Base-by-base conservation (phyloP, 805 yeast species). In the Ogataea chonburiensis region DNA sequence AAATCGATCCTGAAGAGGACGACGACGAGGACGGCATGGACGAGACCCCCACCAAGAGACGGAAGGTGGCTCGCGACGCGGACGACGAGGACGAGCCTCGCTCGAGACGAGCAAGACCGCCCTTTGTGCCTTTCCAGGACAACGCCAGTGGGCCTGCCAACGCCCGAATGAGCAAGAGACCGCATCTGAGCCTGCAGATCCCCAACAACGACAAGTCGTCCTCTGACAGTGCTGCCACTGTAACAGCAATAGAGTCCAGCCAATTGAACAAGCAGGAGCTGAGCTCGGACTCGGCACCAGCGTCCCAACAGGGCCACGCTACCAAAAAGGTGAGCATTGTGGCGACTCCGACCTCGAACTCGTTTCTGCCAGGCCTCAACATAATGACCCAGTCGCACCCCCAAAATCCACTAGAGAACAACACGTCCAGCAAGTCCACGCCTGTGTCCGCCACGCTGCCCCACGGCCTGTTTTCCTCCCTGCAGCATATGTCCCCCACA, bases 171-270 rank as follows among this genome's bases (percentile, higher is more conserved):
- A 39, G 45, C n/a, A 48, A 61, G 31, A 59, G 87, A 41, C 87
- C 87, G 1, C 69, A 79, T 1, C 59, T 81, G 28, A 59, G 85
- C 38, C 80, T 81, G 8, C 78, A 77, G 47, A 81, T 81, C n/a
- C 87, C 87, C 1, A 49, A 36, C n/a, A 37, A 40, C 26, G 58
- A 48, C 24, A 46, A 49, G 31, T 19, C 47, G 14, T 45, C 58
- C 43, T 40, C 61, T 37, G 67, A 68, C 53, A 56, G 73, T 50
- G 67, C 73, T 34, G 49, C 65, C 17, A 69, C 77, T 0, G 51
- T 72, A 16, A 67, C 78, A 4, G 75, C 77, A 1, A 31, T 68
- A 9, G 58, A 50, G 64, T 67, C 40, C 3, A 33, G 45, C 2
- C 33, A 43, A 18, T 7, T 42, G 15, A 37, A 34, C 22, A 17